A percentile compares a stretch with the other conserved stretches of the same genome.
Conservation (phyloP, 164 flowering plant species). For the Vitis rupestris region DNA sequence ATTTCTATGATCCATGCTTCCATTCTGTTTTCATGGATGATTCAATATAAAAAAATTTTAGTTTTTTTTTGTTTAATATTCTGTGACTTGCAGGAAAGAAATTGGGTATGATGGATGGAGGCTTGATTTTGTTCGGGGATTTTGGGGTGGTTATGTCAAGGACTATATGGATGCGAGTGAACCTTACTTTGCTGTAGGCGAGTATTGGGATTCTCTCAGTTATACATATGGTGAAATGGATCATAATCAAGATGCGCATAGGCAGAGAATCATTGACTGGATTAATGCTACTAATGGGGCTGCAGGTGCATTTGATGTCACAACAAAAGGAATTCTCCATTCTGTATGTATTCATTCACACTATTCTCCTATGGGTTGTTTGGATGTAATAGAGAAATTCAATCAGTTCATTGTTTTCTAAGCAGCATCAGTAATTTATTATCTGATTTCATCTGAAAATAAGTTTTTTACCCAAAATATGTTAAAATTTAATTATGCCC, state of each 20-base stretch:
- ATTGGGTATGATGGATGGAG: constrained; percentile 99
- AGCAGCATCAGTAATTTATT: not conserved
- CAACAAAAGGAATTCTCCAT: constrained; percentile 98
- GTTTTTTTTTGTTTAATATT: no score
- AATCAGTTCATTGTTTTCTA: not conserved
- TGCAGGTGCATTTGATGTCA: constrained; percentile 99
- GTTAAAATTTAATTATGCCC: no score
- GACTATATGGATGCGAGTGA: constrained; percentile 89
- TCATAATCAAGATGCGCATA: constrained; percentile 90
- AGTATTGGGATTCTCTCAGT: constrained; percentile 96
- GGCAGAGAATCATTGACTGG: constrained; percentile 98
- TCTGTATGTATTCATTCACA: constrained; percentile 50
- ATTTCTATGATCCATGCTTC: no score
- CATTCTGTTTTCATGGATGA: not conserved
- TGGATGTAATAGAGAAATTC: not conserved
- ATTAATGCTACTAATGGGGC: constrained; percentile 88
- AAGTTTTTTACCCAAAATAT: no score
- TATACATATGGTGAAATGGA: constrained; percentile 94
- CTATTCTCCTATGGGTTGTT: not conserved
- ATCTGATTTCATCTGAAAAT: no score
- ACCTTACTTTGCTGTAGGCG: constrained; percentile 96
- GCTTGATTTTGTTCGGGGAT: constrained; percentile 96
- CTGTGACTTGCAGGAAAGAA: constrained; percentile 62
- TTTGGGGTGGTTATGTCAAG: constrained; percentile 99
- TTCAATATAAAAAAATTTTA: not conserved